phyloP scores from a whole-genome alignment of 768 basidiomycete species.

The Paxillus ammoniavirescens region DNA sequence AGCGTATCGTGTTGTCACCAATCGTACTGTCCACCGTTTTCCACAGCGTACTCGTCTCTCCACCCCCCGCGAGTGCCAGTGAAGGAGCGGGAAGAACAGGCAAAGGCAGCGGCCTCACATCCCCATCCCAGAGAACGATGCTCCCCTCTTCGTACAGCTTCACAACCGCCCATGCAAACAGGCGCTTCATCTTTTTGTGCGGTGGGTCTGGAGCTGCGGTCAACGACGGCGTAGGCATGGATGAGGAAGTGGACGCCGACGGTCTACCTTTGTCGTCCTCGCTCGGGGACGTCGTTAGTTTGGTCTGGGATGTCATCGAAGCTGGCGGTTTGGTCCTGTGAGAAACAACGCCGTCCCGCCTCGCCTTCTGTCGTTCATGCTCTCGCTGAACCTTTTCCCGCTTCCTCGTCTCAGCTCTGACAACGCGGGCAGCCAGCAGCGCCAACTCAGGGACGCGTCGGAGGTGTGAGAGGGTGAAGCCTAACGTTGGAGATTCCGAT shows the following conservation, averaged over 20 bases:
- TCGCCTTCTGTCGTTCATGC: conserved; percentile 27
- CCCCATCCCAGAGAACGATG: conserved; percentile 72
- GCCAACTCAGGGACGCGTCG: conserved; percentile 74
- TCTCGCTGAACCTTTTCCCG: conserved; percentile 47
- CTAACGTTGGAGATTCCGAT: conserved; percentile 22
- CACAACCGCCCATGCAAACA: conserved; percentile 65
- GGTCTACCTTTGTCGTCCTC: neutral
- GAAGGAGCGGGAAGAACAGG: conserved; percentile 6
- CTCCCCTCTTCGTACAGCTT: conserved; percentile 70
- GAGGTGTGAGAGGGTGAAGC: conserved; percentile 73
- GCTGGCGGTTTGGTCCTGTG: too few relatives aligned
- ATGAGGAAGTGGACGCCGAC: neutral
- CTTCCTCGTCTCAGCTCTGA: conserved; percentile 56
- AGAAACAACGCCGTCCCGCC: neutral
- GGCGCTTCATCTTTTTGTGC: conserved; percentile 56
- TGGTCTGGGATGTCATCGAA: neutral
- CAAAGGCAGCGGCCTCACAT: conserved; percentile 37
- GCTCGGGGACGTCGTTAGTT: neutral
- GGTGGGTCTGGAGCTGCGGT: conserved; percentile 15
- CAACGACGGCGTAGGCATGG: neutral
- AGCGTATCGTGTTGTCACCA: conserved; percentile 24
- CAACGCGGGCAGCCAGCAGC: conserved; percentile 61
- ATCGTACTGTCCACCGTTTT: conserved; percentile 33
- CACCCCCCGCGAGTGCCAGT: neutral
- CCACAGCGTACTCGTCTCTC: conserved; percentile 47